phyloP scores from a whole-genome alignment of 495 filamentous ascomycete species.

The Rostrohypoxylon terebratum region DNA sequence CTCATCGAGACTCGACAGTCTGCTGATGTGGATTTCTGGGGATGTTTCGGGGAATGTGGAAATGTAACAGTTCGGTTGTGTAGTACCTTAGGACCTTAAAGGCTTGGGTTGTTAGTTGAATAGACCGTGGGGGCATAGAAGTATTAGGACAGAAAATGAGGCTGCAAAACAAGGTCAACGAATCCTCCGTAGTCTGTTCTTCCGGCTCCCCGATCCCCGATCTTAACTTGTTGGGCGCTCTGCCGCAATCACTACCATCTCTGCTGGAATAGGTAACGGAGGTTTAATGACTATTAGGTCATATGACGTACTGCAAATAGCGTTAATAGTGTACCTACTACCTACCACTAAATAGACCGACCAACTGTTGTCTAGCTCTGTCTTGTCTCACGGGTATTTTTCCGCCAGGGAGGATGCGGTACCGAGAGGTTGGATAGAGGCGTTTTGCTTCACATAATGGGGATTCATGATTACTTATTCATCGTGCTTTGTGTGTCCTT shows the following conservation, averaged over 20 bases:
- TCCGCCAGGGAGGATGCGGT: constrained; percentile 17
- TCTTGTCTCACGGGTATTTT: not conserved
- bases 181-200: constrained; percentile 4
- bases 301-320: constrained; percentile 28
- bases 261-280: constrained; percentile 5
- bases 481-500: not conserved
- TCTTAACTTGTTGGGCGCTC: constrained; percentile 5
- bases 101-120: too few relatives aligned
- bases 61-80: not conserved
- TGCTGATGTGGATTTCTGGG: constrained; percentile 5
- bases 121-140: not conserved
- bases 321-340: not conserved
- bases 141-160: not conserved
- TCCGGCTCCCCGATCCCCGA: constrained; percentile 6
- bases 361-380: not conserved
- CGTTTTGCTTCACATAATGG: constrained; percentile 1
- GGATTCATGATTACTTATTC: constrained; percentile 2
- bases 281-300: constrained; percentile 16
- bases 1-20: not conserved
- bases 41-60: constrained; percentile 14
- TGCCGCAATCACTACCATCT: constrained; percentile 11
- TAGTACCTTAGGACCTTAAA: too few relatives aligned
- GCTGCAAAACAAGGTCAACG: constrained; percentile 12
- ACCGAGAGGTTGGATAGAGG: constrained; percentile 21
- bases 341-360: not conserved